These are phyloP conservation scores for Rhizopus sp. DNA, from an alignment of 371 early-diverging fungal species.

Conservation along the genomic window DNA sequence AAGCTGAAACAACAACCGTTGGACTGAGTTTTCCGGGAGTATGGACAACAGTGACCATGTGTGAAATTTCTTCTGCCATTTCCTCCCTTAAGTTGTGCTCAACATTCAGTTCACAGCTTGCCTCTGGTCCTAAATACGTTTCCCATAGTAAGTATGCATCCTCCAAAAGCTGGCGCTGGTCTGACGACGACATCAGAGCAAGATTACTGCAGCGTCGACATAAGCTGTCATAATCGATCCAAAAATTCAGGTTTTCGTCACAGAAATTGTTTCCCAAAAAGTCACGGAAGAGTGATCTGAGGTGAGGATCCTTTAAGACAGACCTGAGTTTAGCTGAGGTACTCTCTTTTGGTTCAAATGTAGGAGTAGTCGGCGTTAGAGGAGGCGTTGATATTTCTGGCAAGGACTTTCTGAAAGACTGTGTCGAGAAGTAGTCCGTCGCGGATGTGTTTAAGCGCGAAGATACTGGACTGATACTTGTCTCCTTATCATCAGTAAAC, in stretches of 20 bases:
- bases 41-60: constrained; percentile 15
- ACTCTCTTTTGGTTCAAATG: constrained; percentile 32
- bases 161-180: constrained; percentile 32
- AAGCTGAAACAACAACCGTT: constrained; percentile 11
- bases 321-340: constrained; percentile 50
- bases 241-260: constrained; percentile 62
- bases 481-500: not conserved
- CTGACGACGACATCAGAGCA: not conserved
- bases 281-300: constrained; percentile 53
- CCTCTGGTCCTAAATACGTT: constrained; percentile 43
- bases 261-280: constrained; percentile 55
- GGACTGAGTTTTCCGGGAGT: constrained; percentile 3
- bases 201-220: not conserved
- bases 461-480: not conserved
- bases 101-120: constrained; percentile 49
- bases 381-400: not conserved
- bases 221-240: constrained; percentile 43
- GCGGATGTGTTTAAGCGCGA: not conserved
- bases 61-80: constrained; percentile 32
- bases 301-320: constrained; percentile 44
- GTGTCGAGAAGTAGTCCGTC: not conserved
- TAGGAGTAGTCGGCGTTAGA: not conserved
- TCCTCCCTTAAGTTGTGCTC: constrained; percentile 28
- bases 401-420: not conserved
- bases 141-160: constrained; percentile 52